Evolutionary conservation across 2,329 filamentous ascomycete species (phyloP).

Genomic region (Grosmannia huntii): DNA sequence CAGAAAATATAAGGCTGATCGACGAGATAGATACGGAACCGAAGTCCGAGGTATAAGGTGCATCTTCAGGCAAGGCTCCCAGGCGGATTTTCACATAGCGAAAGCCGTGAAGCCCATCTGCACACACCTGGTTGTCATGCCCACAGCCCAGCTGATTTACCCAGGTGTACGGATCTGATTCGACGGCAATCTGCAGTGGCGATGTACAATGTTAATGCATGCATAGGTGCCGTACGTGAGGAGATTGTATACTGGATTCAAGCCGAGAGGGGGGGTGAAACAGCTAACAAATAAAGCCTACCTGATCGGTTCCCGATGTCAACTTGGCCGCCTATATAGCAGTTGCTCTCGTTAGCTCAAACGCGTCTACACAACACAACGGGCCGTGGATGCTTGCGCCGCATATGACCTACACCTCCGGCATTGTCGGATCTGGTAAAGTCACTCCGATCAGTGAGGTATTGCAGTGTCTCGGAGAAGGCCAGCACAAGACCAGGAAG

Average conservation of each 20-base stretch:
- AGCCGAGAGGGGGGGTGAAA: neutral
- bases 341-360: neutral
- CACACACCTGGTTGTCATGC: constrained; percentile 29
- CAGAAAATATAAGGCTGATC: constrained; percentile 29
- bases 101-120: constrained; percentile 40
- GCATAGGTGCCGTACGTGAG: neutral
- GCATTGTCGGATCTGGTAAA: constrained; percentile 32
- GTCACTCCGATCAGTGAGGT: constrained; percentile 29
- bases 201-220: neutral
- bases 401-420: neutral
- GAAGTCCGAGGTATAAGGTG: constrained; percentile 28
- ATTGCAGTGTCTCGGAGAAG: constrained; percentile 36
- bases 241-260: neutral
- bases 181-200: constrained; percentile 28
- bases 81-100: constrained; percentile 36
- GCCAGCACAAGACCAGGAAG: constrained; percentile 29
- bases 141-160: constrained; percentile 30
- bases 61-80: constrained; percentile 28
- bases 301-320: constrained; percentile 35
- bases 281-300: constrained; percentile 11
- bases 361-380: neutral
- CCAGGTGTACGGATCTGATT: constrained; percentile 29
- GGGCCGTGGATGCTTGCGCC: neutral
- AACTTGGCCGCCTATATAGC: constrained; percentile 16
- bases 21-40: constrained; percentile 31